A percentile compares a stretch with the other conserved stretches of the same genome.
Conservation (phyloP, 225 moss, liverwort and hornwort genomes). For the Marchantia polymorpha region DNA sequence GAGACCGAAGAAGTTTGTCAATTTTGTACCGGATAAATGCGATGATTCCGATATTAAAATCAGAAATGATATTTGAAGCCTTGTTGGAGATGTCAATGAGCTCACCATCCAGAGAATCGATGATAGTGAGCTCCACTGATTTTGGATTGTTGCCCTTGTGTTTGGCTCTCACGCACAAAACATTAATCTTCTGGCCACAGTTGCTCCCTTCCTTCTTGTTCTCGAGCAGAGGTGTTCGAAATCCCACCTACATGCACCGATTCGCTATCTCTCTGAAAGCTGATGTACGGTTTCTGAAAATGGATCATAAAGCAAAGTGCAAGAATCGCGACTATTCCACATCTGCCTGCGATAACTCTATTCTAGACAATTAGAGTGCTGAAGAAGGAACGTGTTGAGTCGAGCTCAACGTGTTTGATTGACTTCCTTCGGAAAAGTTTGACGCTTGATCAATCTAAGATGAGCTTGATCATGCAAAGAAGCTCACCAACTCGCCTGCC, state of each 20-base stretch:
- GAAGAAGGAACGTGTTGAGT: too few species aligned
- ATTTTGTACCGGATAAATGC: too few species aligned
- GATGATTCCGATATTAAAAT: constrained; percentile 6
- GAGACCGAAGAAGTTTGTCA: too few species aligned
- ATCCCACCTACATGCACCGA: background rate
- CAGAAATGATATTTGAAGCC: constrained; percentile 1
- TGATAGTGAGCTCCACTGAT: background rate
- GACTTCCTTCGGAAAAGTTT: too few species aligned
- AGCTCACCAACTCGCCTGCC: too few species aligned
- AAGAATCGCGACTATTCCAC: too few species aligned
- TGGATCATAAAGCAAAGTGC: too few species aligned
- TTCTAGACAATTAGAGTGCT: too few species aligned
- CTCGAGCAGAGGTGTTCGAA: background rate
- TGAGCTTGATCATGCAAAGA: too few species aligned
- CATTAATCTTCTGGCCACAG: constrained; percentile 1
- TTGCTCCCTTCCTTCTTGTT: background rate
- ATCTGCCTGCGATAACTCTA: too few species aligned
- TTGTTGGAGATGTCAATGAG: constrained; percentile 10
- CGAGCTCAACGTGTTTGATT: too few species aligned
- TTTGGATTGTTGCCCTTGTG: background rate
- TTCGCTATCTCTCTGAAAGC: background rate
- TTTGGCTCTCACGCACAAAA: background rate
- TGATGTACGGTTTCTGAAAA: background rate
- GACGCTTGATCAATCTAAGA: too few species aligned
- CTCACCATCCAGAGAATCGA: background rate